Base-by-base conservation (phyloP, 805 yeast species). In the Nakazawaea ambrosiae region DNA sequence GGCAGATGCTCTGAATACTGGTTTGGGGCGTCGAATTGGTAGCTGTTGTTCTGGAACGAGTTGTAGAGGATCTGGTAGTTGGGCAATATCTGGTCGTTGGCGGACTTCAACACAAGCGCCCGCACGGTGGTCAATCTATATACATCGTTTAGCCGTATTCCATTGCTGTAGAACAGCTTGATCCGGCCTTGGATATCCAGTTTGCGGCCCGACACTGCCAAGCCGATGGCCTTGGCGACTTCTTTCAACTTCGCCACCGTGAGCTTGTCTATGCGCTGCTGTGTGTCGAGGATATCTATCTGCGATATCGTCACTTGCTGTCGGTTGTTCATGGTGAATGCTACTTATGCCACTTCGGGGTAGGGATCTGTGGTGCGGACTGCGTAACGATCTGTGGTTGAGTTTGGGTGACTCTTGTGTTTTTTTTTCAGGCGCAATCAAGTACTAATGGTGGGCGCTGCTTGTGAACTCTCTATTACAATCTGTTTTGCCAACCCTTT, bases 201-300 rank as follows among this genome's bases (percentile, higher is more conserved):
- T 55, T 85, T 86, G 27, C 76, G 60, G 1, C 92, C 94, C 5
- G 67, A 49, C 8, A 61, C 48, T 2, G 74, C 56, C 15, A 80
- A 54, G 2, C 70, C 69, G 14, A 78, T 49, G 1, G 75, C 49
- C 31, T 73, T 62, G 25, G 79, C 70, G 1, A 80, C 49, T 15
- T 60, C 66, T 53, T 78, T 78, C 39, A 80, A 60, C 38, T 71
- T 73, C 0, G 68, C 56, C 2, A 78, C 75, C 46, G 69, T 71
- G 45, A 74, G 50, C n/a, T 44, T 47, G 26, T 47, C 51, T 44
- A 68, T 45, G 24, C 50, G 50, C 9, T 44, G 41, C 14, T 60
- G 45, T 3, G 66, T 61, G 29, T 58, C 55, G 16, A 41, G 34
- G 38, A 43, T 47, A 28, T 33, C 39, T 20, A 27, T 20, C 18